Base-by-base conservation (phyloP, 768 basidiomycete species). In the Panaeolus papilionaceus region DNA sequence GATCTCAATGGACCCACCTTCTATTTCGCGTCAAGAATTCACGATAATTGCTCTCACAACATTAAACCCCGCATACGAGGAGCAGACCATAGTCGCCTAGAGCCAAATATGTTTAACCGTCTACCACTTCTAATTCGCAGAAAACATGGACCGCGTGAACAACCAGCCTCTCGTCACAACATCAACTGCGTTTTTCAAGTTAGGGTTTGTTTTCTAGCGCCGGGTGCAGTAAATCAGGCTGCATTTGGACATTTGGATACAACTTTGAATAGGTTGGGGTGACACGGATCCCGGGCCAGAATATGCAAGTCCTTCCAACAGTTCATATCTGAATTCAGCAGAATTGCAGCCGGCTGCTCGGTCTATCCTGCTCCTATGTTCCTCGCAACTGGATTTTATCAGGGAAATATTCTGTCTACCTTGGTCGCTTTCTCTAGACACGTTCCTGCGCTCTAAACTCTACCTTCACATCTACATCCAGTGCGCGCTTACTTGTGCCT, bases 231-330 rank as follows among this genome's bases (percentile, higher is more conserved):
- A 28, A 16, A 58, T 28, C 14, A 7, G 23, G 20, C 47, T 51
- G 12, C 7, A 23, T 51, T 23, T 3, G 20, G n/a, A n/a, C 7
- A 23, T 51, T 23, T 3, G 20, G n/a, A n/a, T 9, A 51, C n/a
- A 23, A 51, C n/a, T 26, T 20, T 49, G 54, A 28, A 58, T 33
- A 16, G 33, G 16, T 37, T 58, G 23, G 26, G 45, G 20, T 1
- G 8, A n/a, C 8, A 20, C 45, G 45, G 49, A 51, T 51, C 26
- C 23, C 49, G 11, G 20, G 2, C 54, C 54, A 33, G 20, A 14
- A 7, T 58, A 11, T 16, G 6, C 81, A 51, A 33, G 33, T 33
- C 33, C 33, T 33, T 33, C 20, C 14, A 44, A 2, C 7, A 7
- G 47, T 51, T 0, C 23, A 9, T 51, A 44, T 44, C 42, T 9